phyloP scores from a whole-genome alignment of 1,139 yeast genomes.

The Kodamaea fungicola region DNA sequence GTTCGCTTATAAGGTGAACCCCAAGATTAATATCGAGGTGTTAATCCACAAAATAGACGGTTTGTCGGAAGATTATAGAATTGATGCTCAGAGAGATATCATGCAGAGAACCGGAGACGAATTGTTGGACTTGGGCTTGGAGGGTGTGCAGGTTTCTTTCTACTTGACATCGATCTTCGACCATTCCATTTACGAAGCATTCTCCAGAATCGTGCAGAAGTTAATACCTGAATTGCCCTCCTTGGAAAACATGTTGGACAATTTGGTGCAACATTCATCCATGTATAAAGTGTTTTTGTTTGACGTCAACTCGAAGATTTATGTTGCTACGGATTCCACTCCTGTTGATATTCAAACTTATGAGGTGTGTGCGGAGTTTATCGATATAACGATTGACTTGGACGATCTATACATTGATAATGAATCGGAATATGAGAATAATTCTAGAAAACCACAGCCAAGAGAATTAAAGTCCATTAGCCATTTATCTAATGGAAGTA shows the following conservation, averaged over 20 bases:
- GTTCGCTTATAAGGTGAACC: conserved; percentile 82
- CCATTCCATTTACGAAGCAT: conserved; percentile 94
- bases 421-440: conserved; percentile 21
- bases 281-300: conserved; percentile 91
- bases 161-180: conserved; percentile 92
- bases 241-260: conserved; percentile 83
- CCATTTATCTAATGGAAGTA: conserved; percentile 74
- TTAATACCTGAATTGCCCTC: conserved; percentile 85
- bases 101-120: conserved; percentile 97
- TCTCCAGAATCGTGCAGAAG: conserved; percentile 88
- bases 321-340: conserved; percentile 92
- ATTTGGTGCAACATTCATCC: conserved; percentile 82
- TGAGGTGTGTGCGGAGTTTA: conserved; percentile 95
- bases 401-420: conserved; percentile 63
- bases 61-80: conserved; percentile 83
- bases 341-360: conserved; percentile 95
- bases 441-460: conserved; percentile 12
- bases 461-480: conserved; percentile 64
- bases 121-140: conserved; percentile 80
- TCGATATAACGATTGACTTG: conserved; percentile 88
- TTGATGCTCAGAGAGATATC: conserved; percentile 93
- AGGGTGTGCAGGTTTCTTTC: conserved; percentile 87
- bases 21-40: conserved; percentile 84
- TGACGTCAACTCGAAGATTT: conserved; percentile 90
- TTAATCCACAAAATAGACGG: conserved; percentile 95